Evolutionary conservation across 169 alveolate species (phyloP), one percentile per base, ranked within the genome.

Genomic region (Plasmodium adleri): DNA sequence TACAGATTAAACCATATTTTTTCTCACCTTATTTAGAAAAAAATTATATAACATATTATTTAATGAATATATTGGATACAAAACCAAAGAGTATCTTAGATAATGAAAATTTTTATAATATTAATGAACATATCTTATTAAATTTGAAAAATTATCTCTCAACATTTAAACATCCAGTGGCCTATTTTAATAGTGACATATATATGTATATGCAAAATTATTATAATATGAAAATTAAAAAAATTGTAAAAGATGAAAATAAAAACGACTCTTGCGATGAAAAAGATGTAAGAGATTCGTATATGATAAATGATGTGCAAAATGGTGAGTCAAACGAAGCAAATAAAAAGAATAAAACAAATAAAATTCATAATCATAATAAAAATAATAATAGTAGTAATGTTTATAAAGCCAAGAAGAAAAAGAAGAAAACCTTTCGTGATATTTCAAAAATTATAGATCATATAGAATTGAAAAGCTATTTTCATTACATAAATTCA

Each of bases 401-500:
- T 4, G 62, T 13, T 49, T 5, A 24, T 10, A 64, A 76, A 43
- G n/a, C 0, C 20, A 47, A 50, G 0, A 28, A 43, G 17, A 80
- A 52, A n/a, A 71, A 68, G 47, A 68, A 68, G 15, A 59, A 68
- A 56, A 52, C 17, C 4, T 20, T 50, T 47, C 47, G 22, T 15
- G 72, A 80, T 52, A 12, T 80, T 3, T 43, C 72, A 12, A 26
- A 9, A 7, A 56, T 80, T 62, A 15, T 80, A n/a, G 67, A 68
- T 3, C 26, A 43, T 12, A 89, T 52, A 0, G 92, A 92, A 83
- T 24, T 92, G 7, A 76, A 64, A 47, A 72, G 92, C 17, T 92
- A 88, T 60, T 92, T 66, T 71, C 91, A 88, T 59, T 68, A 72
- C 43, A 54, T 92, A 47, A 92, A 88, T 49, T 74, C 94, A 28